Conservation (phyloP, 495 filamentous ascomycete genomes). For the Podospora pseudopauciseta region DNA sequence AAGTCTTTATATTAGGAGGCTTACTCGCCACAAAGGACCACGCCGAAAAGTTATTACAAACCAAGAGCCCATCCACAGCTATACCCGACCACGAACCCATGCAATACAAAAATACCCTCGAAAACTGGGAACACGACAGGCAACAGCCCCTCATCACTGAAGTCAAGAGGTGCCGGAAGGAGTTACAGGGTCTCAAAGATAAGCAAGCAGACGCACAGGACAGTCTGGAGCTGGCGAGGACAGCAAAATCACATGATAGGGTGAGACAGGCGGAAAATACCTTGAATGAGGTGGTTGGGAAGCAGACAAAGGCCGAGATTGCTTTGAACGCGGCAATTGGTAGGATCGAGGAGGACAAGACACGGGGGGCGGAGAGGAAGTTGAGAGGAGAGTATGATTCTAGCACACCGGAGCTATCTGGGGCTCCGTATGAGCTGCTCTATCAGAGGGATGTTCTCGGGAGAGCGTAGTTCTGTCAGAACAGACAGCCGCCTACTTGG, state of each 20-base stretch:
- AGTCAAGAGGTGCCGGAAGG: background rate
- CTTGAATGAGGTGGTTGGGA: background rate
- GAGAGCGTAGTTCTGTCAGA: background rate
- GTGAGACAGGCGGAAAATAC: background rate
- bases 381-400: background rate
- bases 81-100: background rate
- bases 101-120: background rate
- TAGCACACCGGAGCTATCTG: background rate
- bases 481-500: background rate
- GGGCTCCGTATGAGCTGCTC: background rate
- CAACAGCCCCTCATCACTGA: constrained; percentile 2
- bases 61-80: background rate
- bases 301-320: background rate
- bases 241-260: too few species aligned
- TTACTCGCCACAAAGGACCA: constrained; percentile 7
- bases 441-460: background rate
- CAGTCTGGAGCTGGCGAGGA: background rate
- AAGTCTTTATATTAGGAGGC: constrained; percentile 15
- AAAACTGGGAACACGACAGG: background rate
- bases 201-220: background rate
- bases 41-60: background rate
- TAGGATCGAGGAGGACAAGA: background rate
- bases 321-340: background rate
- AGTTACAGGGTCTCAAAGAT: background rate
- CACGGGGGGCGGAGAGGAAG: background rate